Evolutionary conservation across 768 basidiomycete species (phyloP), one percentile per base, ranked within the genome.

Genomic region (Panaeolus papilionaceus): DNA sequence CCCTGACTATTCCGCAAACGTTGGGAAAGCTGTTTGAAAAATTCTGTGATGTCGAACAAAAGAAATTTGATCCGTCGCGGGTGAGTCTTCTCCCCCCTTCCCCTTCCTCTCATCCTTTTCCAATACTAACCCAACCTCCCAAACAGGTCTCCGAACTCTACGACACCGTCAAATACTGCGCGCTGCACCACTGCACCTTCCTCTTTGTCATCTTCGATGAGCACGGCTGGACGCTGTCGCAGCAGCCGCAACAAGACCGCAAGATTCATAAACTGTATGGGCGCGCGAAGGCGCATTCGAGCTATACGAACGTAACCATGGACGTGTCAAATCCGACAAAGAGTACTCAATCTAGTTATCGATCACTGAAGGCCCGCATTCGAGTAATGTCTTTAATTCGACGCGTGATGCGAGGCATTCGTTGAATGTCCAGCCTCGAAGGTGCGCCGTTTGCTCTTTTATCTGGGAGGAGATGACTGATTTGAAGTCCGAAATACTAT

Each of bases 51-150:
- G 95, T 98, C 42, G 95, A 98, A 79, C 95, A 95, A 77, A 96
- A 99, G 77, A 99, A 99, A 80, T 99, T 99, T 78, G 98, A 99
- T 78, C 98, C 98, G 14, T 98, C 96, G n/a, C 86, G 98, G 47
- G 95, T 93, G 79, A 76, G 89, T 67, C 23, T 23, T 38, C 61
- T 26, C 63, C 51, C 61, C 23, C 33, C 33, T 33, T 33, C 33
- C 33, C 33, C 33, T 5, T 33, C 33, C 33, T 2, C 33, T 23
- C 23, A 23, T 23, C 23, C 23, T 23, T 23, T 23, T 23, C 23
- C 23, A 23, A 23, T 23, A 23, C 23, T 23, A 23, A 33, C 33
- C 33, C 33, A 33, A 26, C 2, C 11, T 33, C 33, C 47, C 42
- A 61, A 68, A 40, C 68, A 95, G 90, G 93, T 98, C 28, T 98